These are phyloP conservation scores for Rugonectria rugulosa DNA, from an alignment of 2,329 filamentous ascomycete genomes.

Conservation along the genomic window DNA sequence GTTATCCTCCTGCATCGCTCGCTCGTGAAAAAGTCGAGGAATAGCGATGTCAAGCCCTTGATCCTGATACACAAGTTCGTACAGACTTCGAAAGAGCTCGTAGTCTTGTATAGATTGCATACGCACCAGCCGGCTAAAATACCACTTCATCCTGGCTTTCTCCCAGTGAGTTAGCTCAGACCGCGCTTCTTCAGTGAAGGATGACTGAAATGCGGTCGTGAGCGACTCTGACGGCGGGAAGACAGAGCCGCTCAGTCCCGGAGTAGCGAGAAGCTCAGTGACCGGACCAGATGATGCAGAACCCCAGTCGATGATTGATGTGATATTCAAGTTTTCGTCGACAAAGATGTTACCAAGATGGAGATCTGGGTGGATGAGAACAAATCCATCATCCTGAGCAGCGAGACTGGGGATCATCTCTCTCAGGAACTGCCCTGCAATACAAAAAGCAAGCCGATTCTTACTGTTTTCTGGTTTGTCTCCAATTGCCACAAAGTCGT, in stretches of 20 bases:
- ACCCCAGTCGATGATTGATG: constrained; percentile 38
- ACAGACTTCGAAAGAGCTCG: constrained; percentile 25
- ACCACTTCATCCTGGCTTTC: constrained; percentile 25
- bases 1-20: constrained; percentile 8
- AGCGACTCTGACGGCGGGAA: background rate
- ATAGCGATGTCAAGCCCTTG: constrained; percentile 7
- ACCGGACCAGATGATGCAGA: constrained; percentile 28
- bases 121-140: constrained; percentile 30
- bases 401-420: constrained; percentile 37
- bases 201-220: constrained; percentile 18
- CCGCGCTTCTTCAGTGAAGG: constrained; percentile 15
- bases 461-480: constrained; percentile 28
- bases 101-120: constrained; percentile 33
- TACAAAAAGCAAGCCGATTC: constrained; percentile 35
- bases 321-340: constrained; percentile 35
- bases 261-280: constrained; percentile 23
- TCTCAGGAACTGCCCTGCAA: constrained; percentile 31
- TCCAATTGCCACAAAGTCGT: constrained; percentile 19
- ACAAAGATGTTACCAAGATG: constrained; percentile 37
- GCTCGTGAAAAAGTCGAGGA: constrained; percentile 19
- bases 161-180: constrained; percentile 13
- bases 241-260: constrained; percentile 6
- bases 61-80: constrained; percentile 21
- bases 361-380: constrained; percentile 35
- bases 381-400: constrained; percentile 2